Evolutionary conservation across 2,329 filamentous ascomycete genomes (phyloP).

Genomic region (Penicillium oxalicum): DNA sequence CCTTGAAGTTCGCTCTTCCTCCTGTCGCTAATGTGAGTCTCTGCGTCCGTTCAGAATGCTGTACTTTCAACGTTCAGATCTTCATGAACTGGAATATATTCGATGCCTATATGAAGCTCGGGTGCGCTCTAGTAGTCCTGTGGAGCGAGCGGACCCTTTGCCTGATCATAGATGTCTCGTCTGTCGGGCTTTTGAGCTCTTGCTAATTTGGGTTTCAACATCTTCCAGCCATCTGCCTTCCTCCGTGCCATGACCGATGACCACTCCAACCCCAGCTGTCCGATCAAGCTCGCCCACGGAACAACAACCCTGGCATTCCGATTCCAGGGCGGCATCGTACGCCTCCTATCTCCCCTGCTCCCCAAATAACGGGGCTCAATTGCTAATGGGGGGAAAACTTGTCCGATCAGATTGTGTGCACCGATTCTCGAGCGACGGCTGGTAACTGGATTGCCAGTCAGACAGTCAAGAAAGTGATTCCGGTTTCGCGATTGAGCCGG

Average conservation of each 20-base stretch:
- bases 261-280: conserved; percentile 90
- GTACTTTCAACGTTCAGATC: no score
- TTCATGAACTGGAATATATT: no score
- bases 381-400: no score
- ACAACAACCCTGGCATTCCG: conserved; percentile 97
- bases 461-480: conserved; percentile 99
- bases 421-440: conserved; percentile 92
- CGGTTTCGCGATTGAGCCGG: conserved; percentile 37
- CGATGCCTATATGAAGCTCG: background rate
- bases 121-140: conserved; percentile 4
- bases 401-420: conserved; percentile 67
- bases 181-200: conserved; percentile 1
- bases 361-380: no score
- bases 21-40: conserved; percentile 76
- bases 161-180: background rate
- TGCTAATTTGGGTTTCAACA: background rate
- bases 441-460: conserved; percentile 99
- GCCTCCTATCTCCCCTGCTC: conserved; percentile 7
- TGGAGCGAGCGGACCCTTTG: conserved; percentile 5
- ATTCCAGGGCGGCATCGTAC: conserved; percentile 85
- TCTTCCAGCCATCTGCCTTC: conserved; percentile 73
- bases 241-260: conserved; percentile 96
- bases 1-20: conserved; percentile 90
- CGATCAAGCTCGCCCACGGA: conserved; percentile 98
- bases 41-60: background rate